Evolutionary conservation across 1,139 yeast species (phyloP).

Genomic region (Arxiozyma heterogenica): DNA sequence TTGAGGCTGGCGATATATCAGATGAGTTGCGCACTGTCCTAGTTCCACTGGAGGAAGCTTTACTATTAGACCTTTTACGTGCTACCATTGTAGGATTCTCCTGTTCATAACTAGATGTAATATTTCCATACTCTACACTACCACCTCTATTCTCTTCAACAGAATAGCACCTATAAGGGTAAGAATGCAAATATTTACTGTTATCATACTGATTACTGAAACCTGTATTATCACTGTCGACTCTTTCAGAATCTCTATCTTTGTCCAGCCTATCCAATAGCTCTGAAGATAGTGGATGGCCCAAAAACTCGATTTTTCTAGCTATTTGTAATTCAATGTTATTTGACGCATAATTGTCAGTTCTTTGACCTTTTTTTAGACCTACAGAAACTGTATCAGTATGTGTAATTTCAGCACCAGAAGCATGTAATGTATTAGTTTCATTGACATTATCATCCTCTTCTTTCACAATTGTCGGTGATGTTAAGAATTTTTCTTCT

Average conservation of each 20-base stretch:
- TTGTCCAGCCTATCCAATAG: background rate
- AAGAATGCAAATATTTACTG: background rate
- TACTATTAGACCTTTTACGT: constrained; percentile 24
- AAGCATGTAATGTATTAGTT: too few species aligned
- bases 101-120: background rate
- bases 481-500: background rate
- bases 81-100: constrained; percentile 2
- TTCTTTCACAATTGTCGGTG: background rate
- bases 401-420: background rate
- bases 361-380: background rate
- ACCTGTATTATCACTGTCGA: background rate
- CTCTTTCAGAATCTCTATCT: background rate
- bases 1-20: constrained; percentile 48
- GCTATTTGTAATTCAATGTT: background rate
- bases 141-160: background rate
- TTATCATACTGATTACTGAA: background rate
- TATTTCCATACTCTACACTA: background rate
- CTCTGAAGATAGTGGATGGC: constrained; percentile 1
- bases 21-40: constrained; percentile 26
- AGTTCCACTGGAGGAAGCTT: constrained; percentile 26
- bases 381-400: background rate
- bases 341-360: background rate
- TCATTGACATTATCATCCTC: background rate
- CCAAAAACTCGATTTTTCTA: background rate
- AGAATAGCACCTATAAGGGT: background rate